Conservation (phyloP, 129 eudicot species). For the Scalesia atractyloides region DNA sequence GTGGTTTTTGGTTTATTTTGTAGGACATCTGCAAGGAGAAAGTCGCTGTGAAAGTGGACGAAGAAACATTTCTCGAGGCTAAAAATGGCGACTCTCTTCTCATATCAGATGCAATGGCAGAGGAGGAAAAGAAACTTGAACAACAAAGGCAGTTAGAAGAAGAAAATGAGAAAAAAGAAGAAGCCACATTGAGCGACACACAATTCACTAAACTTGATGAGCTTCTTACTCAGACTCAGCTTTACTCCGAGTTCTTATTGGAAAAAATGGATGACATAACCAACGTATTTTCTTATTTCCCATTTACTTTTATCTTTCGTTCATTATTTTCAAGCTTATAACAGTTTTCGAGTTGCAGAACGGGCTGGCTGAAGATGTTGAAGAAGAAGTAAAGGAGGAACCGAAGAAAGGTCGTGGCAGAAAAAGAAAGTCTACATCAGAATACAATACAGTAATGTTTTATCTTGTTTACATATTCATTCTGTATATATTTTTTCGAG, state of each 20-base stretch:
- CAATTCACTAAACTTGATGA: conserved; percentile 91
- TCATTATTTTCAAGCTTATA: conserved; percentile 15
- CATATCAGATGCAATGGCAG: conserved; percentile 51
- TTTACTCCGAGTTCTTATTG: conserved; percentile 82
- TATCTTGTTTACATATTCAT: conserved; percentile 11
- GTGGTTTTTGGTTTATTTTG: background rate
- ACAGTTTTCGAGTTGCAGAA: conserved; percentile 43
- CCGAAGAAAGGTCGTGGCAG: conserved; percentile 72
- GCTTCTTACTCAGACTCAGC: conserved; percentile 91
- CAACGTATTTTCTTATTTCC: conserved; percentile 29
- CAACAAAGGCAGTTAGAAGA: conserved; percentile 61
- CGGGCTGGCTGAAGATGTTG: conserved; percentile 55
- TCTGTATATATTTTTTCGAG: background rate
- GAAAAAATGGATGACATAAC: conserved; percentile 98
- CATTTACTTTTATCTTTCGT: background rate
- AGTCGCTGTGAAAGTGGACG: conserved; percentile 46
- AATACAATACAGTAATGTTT: conserved; percentile 56
- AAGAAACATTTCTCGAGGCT: conserved; percentile 45
- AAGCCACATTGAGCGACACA: conserved; percentile 55
- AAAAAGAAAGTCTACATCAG: conserved; percentile 63
- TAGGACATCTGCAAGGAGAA: conserved; percentile 58
- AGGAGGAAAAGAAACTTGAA: conserved; percentile 70
- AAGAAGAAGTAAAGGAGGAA: conserved; percentile 45
- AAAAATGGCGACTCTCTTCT: conserved; percentile 63
- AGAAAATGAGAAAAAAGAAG: conserved; percentile 44